phyloP scores from a whole-genome alignment of 192 early-diverging fungal genomes.

The Paraglomus occultum region DNA sequence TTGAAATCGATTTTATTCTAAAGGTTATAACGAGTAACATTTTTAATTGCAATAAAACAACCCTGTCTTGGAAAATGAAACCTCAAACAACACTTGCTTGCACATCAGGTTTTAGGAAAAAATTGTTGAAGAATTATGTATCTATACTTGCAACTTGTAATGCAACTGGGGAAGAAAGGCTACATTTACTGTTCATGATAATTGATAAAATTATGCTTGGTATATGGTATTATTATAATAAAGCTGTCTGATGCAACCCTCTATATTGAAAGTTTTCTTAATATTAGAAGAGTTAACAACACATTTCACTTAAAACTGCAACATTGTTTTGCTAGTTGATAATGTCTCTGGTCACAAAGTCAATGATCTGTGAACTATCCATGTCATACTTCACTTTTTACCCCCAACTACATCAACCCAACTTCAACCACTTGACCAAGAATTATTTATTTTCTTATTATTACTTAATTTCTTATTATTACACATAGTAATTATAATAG shows the following conservation, averaged over 20 bases:
- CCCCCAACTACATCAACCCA: not conserved
- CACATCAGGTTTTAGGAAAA: not conserved
- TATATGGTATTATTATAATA: constrained; percentile 10
- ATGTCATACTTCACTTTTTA: not conserved
- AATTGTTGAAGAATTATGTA: not conserved
- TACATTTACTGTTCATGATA: not conserved
- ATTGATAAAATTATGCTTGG: not conserved
- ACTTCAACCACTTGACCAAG: not conserved
- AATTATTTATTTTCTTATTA: too few relatives aligned
- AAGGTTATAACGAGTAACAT: not conserved
- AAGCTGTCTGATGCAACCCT: not conserved
- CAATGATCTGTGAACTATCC: not conserved
- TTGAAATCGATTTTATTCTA: too few relatives aligned
- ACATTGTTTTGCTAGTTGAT: not conserved
- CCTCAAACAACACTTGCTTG: not conserved
- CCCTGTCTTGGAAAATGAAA: not conserved
- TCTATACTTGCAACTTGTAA: not conserved
- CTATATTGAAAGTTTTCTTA: not conserved
- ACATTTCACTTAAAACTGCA: not conserved
- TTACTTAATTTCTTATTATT: too few relatives aligned
- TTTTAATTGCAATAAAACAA: not conserved
- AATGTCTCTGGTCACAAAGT: not conserved
- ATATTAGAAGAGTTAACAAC: not conserved
- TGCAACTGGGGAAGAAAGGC: not conserved
- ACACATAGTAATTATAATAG: too few relatives aligned